A percentile compares a stretch with the other conserved stretches of the same genome.
Evolutionary conservation across 306 rosid species (phyloP).

Genomic region (Amphicarpaea edgeworthii): DNA sequence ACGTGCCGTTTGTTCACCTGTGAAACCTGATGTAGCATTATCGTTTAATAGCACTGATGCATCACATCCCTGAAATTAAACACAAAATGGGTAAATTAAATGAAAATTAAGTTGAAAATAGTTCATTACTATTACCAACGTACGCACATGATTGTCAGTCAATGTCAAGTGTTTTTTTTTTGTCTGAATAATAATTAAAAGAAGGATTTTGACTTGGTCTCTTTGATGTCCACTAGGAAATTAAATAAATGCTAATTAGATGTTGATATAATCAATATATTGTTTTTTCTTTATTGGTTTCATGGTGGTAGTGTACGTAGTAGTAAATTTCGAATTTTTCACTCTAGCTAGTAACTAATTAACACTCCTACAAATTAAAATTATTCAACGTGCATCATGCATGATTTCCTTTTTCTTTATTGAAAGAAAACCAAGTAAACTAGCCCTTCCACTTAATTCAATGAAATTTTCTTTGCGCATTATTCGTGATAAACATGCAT

Average conservation of each 20-base stretch:
- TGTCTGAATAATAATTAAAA: too few relatives aligned
- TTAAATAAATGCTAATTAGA: not conserved
- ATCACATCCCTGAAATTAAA: constrained; percentile 60
- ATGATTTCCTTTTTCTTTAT: not conserved
- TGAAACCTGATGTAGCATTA: constrained; percentile 62
- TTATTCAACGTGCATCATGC: not conserved
- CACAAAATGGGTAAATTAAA: too few relatives aligned
- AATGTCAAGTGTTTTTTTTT: too few relatives aligned
- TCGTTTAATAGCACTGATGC: constrained; percentile 65
- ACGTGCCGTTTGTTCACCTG: constrained; percentile 63
- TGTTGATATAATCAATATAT: not conserved
- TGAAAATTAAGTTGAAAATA: too few relatives aligned
- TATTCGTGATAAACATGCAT: not conserved
- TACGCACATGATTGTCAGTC: too few relatives aligned
- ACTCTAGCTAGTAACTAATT: too few relatives aligned
- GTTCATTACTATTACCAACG: too few relatives aligned
- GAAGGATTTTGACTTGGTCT: not conserved
- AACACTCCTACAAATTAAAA: too few relatives aligned
- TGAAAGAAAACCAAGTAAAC: not conserved
- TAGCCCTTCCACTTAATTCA: not conserved
- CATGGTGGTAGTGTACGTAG: not conserved
- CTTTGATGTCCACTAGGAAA: not conserved
- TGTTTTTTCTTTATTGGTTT: not conserved
- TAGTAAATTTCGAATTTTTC: too few relatives aligned
- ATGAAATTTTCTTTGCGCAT: not conserved